Base-by-base conservation (phyloP, 176 grass and related monocot species). In the Phyllostachys edulis region DNA sequence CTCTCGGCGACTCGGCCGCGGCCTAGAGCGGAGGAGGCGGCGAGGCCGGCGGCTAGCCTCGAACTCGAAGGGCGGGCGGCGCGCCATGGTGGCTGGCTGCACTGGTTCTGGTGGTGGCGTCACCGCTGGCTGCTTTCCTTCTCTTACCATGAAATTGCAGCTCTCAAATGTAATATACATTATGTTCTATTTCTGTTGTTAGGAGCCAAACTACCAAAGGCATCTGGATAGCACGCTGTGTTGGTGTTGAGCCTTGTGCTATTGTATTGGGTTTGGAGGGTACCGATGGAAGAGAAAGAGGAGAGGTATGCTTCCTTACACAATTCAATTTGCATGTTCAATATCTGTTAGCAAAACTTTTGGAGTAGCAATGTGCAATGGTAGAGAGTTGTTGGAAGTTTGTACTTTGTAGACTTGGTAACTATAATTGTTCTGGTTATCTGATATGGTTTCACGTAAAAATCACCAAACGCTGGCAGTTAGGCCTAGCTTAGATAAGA, bases 141-240 rank as follows among this genome's bases (percentile, higher is more conserved):
- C 39, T 54, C 7, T n/a, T 68, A 41, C 77, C 39, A 49, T 84
- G 12, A 66, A 83, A 79, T 56, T 65, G 71, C 45, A 64, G 2
- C 17, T 59, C 13, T 49, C 63, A 64, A 65, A 42, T 5, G 44
- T 40, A 72, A 21, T 49, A 29, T 40, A 29, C 51, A 21, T 24
- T 46, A 1, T 74, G 18, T 20, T 86, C 9, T 82, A 50, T 88
- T 73, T 78, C 36, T 83, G 18, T 81, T 80, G 5, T 73, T 81
- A 97, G 95, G 95, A 97, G 87, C 40, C 95, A 97, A 89, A 97
- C 95, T 82, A 97, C 95, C 18, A 97, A 97, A 91, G 95, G 95
- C 40, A 91, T 97, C 59, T 97, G 95, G 95, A 91, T 97, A 68
- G 95, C 89, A 40, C 90, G 82, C 6, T 88, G 86, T 89, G 80